phyloP scores from a whole-genome alignment of 257 asterid species.

The Solanum piurae region DNA sequence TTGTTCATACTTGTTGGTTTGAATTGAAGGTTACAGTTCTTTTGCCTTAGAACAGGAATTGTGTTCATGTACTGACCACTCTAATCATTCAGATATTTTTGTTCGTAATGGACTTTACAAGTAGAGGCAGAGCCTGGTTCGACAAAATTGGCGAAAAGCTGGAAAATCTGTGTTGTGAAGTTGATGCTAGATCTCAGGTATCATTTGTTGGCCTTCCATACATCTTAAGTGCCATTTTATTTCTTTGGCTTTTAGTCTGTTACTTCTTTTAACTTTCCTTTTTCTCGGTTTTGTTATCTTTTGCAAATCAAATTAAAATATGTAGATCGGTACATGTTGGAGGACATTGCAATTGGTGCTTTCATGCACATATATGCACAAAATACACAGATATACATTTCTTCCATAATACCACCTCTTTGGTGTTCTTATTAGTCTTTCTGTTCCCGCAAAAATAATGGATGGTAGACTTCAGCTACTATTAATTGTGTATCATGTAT shows the following conservation, averaged over 20 bases:
- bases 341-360: not conserved
- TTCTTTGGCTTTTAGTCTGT: not conserved
- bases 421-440: not conserved
- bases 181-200: slow-evolving; percentile 13
- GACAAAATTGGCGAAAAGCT: slow-evolving; percentile 2
- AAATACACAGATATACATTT: not conserved
- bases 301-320: not conserved
- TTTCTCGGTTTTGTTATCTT: not conserved
- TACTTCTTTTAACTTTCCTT: not conserved
- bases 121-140: slow-evolving; percentile 1
- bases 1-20: not conserved
- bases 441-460: not conserved
- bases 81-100: not conserved
- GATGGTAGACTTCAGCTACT: not conserved
- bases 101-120: slow-evolving; percentile 2
- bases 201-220: not conserved
- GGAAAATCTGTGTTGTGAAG: slow-evolving; percentile 6
- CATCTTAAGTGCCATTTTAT: not conserved
- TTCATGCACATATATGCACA: not conserved
- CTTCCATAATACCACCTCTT: not conserved
- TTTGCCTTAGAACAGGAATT: not conserved
- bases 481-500: not conserved
- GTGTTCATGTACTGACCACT: not conserved
- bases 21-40: not conserved
- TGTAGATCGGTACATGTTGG: not conserved